phyloP scores from a whole-genome alignment of 306 rosid genomes.

The Quercus cerris region DNA sequence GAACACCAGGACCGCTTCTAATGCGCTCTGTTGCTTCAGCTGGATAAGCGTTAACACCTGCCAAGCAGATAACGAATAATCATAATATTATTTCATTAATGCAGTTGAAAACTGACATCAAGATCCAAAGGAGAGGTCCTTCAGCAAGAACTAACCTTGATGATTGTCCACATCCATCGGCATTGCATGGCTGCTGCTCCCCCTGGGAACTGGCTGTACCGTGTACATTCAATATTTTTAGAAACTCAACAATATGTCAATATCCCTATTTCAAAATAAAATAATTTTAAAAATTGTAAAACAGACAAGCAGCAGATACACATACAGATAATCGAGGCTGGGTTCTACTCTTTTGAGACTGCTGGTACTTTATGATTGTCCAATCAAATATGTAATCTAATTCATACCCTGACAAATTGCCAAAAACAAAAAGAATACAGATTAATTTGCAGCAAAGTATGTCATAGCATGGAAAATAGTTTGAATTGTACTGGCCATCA shows the following conservation, averaged over 20 bases:
- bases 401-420: conserved; percentile 61
- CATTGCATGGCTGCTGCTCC: conserved; percentile 51
- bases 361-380: conserved; percentile 87
- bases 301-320: conserved; percentile 20
- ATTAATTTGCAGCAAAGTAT: background rate
- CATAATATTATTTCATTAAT: background rate
- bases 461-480: background rate
- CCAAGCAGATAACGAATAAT: conserved; percentile 12
- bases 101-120: conserved; percentile 1
- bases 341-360: conserved; percentile 68
- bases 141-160: conserved; percentile 49
- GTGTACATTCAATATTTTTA: conserved; percentile 26
- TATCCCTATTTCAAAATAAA: conserved; percentile 14
- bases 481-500: conserved; percentile 1
- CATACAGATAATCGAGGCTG: conserved; percentile 61
- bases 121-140: background rate
- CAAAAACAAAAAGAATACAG: conserved; percentile 11
- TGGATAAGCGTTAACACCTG: conserved; percentile 34
- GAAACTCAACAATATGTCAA: conserved; percentile 11
- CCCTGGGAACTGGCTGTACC: conserved; percentile 58
- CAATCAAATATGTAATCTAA: conserved; percentile 87
- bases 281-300: background rate
- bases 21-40: conserved; percentile 58
- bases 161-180: conserved; percentile 52
- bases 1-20: conserved; percentile 56